A percentile compares a stretch with the other conserved stretches of the same genome.
phyloP scores from a whole-genome alignment of 1,139 yeast species.

The Hyphopichia pseudoburtonii region DNA sequence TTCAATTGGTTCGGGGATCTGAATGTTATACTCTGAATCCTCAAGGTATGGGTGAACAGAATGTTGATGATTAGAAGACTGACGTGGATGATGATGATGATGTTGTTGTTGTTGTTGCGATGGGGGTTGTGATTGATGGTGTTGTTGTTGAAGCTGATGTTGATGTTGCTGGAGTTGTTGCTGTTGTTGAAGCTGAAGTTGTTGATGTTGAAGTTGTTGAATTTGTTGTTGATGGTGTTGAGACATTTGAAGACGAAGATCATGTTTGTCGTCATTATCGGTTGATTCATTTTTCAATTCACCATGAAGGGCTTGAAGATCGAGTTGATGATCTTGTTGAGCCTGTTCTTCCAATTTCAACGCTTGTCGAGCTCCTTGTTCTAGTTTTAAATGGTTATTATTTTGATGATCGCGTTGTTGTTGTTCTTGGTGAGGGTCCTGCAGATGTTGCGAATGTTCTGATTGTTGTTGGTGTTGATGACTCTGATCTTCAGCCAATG shows the following conservation, averaged over 20 bases:
- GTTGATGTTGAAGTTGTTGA: slow-evolving; percentile 1
- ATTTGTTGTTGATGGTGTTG: slow-evolving; percentile 13
- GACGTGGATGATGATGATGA: slow-evolving; percentile 21
- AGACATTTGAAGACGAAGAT: too few species aligned
- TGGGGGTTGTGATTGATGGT: too few species aligned
- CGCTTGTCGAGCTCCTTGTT: slow-evolving; percentile 11
- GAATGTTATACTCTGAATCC: slow-evolving; percentile 46
- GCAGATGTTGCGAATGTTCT: slow-evolving; percentile 12
- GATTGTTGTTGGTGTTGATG: slow-evolving; percentile 15
- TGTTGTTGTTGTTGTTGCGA: slow-evolving; percentile 18
- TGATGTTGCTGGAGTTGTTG: slow-evolving; percentile 13
- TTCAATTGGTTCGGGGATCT: slow-evolving; percentile 49
- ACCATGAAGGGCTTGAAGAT: slow-evolving; percentile 12
- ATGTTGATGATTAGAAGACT: slow-evolving; percentile 12
- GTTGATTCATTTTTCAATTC: too few species aligned
- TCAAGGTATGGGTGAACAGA: too few species aligned
- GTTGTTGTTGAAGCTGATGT: slow-evolving; percentile 9
- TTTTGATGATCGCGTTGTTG: slow-evolving; percentile 15
- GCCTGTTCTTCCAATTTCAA: too few species aligned
- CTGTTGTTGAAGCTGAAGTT: slow-evolving; percentile 13
- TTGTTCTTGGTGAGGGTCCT: slow-evolving; percentile 12
- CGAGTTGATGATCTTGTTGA: slow-evolving; percentile 15
- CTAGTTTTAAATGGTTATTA: slow-evolving; percentile 16
- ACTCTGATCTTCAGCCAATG: slow-evolving; percentile 14
- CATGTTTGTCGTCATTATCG: too few species aligned